Evolutionary conservation across 176 grass and related monocot genomes (phyloP), one percentile per base, ranked within the genome.

Genomic region (Bothriochloa decipiens): DNA sequence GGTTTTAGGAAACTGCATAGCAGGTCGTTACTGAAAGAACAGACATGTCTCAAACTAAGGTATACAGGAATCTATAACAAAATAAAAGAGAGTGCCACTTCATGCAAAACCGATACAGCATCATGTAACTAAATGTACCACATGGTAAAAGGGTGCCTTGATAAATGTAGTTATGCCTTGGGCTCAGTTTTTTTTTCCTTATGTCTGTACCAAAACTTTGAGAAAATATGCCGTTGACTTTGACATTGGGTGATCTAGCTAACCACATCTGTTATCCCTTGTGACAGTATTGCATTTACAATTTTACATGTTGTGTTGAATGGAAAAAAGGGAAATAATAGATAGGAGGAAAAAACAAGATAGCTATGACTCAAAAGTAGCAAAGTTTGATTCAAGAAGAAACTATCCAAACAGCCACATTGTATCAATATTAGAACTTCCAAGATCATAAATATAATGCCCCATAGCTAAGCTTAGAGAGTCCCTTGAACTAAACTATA

Each of bases 361-460:
- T 41, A 70, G 10, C 20, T 41, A 5, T 70, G 46, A 58, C 26
- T 22, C 78, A 52, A 52, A 69, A 22, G 62, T 46, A 70, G 18
- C n/a, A 79, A 8, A 61, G 49, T 75, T 37, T n/a, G 40, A 4
- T 67, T 22, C 29, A 33, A 74, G 28, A 73, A 79, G 43, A 80
- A 66, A 40, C 12, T 32, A 75, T 61, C 17, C 33, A 74, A 10
- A n/a, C 43, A 50, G 52, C 35, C 41, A 77, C 6, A 62, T 5
- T 40, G 41, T 83, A 40, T n/a, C 58, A 58, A 75, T 27, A 73
- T 67, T 74, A 60, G 36, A 84, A 42, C 36, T 84, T 89, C 60
- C 76, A 69, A 43, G 20, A 67, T 70, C 61, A 39, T n/a, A 33
- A 46, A 46, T 62, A 10, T 10, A 62, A 63, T 63, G 23, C 23